Percentiles rank a stretch among this genome's conserved stretches.
Conservation (phyloP, 2,329 filamentous ascomycete species). For the Aureobasidium sp. region DNA sequence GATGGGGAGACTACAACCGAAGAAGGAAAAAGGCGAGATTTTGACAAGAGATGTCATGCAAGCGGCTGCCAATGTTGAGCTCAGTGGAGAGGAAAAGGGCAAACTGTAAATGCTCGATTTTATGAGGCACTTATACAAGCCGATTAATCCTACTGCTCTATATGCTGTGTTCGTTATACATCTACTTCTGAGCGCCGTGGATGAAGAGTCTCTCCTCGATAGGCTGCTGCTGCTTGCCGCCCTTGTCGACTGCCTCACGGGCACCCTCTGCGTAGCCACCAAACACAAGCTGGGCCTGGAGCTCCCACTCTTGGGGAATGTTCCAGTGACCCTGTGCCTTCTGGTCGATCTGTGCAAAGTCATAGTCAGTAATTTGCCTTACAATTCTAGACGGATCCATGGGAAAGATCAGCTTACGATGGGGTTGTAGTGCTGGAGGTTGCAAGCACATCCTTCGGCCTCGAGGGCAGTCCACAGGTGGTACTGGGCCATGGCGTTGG, state of each 20-base stretch:
- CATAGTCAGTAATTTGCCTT: neutral
- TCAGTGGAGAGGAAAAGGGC: neutral
- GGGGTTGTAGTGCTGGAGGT: constrained; percentile 86
- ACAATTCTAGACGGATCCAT: neutral
- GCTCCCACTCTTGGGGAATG: constrained; percentile 64
- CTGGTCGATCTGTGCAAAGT: neutral
- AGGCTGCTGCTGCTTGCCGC: constrained; percentile 17
- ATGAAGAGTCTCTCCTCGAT: constrained; percentile 14
- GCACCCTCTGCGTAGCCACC: constrained; percentile 41
- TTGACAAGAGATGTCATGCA: constrained; percentile 32
- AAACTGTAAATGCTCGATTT: neutral
- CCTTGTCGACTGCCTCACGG: constrained; percentile 14
- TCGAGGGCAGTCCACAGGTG: constrained; percentile 75
- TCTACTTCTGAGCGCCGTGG: constrained; percentile 10
- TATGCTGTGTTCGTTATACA: neutral
- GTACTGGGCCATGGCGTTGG: constrained; percentile 69
- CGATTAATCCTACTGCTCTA: neutral
- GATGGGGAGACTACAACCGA: constrained; percentile 50
- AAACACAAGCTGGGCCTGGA: constrained; percentile 81
- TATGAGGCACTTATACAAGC: too few species aligned
- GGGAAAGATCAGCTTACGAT: constrained; percentile 43
- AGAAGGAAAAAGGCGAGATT: constrained; percentile 44
- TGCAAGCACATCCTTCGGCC: constrained; percentile 76
- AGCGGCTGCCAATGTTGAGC: constrained; percentile 3
- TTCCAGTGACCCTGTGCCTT: constrained; percentile 46